phyloP scores from a whole-genome alignment of 2,329 filamentous ascomycete species.

The Gnomoniopsis smithogilvyi region DNA sequence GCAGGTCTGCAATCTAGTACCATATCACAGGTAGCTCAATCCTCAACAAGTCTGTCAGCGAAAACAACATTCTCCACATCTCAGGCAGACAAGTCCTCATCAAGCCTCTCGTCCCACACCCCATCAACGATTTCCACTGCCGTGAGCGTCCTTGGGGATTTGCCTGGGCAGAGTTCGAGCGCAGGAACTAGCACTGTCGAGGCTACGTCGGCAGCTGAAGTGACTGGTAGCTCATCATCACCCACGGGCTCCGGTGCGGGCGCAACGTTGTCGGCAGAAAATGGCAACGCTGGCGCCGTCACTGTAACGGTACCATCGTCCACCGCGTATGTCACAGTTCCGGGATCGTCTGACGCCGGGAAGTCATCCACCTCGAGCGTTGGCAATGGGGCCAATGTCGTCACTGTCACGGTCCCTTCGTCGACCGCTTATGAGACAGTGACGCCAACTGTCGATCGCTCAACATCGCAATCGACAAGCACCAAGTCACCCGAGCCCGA shows the following conservation, averaged over 20 bases:
- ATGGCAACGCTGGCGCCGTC: not conserved
- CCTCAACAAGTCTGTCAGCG: not conserved
- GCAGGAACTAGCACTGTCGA: not conserved
- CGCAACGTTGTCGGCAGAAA: not conserved
- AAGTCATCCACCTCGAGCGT: not conserved
- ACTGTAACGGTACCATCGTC: constrained; percentile 11
- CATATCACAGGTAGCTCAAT: not conserved
- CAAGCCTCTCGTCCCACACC: not conserved
- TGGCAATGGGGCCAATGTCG: not conserved
- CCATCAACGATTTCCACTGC: constrained; percentile 24
- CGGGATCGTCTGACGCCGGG: not conserved
- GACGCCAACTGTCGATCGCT: not conserved
- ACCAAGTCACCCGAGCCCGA: not conserved
- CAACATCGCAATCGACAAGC: not conserved
- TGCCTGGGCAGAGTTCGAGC: not conserved
- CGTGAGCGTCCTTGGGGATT: constrained; percentile 40
- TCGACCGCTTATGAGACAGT: not conserved
- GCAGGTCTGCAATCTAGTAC: not conserved
- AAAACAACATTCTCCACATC: not conserved
- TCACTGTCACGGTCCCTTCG: not conserved
- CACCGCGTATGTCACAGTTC: constrained; percentile 6
- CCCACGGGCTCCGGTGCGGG: not conserved
- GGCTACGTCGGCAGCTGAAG: not conserved
- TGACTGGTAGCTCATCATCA: not conserved
- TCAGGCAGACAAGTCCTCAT: not conserved